phyloP scores from a whole-genome alignment of 1,139 yeast genomes.

The Taphrina confusa region DNA sequence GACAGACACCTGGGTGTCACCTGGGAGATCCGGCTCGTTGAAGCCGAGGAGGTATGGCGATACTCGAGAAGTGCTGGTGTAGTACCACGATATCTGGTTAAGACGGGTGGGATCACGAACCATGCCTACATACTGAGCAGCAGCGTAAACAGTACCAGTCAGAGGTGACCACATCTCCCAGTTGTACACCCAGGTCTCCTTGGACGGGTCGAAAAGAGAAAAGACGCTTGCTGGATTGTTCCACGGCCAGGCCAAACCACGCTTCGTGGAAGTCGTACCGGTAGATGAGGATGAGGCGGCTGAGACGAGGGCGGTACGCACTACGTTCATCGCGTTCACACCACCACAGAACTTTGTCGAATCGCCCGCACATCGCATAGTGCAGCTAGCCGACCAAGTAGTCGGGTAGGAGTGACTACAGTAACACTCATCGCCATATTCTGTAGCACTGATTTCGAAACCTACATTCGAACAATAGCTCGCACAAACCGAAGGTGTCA shows the following conservation, averaged over 20 bases:
- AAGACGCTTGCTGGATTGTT: conserved; percentile 14
- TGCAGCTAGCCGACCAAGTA: conserved; percentile 5
- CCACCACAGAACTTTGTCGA: conserved; percentile 17
- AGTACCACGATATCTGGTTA: conserved; percentile 23
- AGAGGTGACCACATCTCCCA: conserved; percentile 34
- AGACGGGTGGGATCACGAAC: conserved; percentile 7
- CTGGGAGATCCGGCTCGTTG: conserved; percentile 36
- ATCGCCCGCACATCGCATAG: conserved; percentile 23
- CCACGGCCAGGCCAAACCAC: conserved; percentile 34
- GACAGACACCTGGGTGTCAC: conserved; percentile 24
- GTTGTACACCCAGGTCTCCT: conserved; percentile 33
- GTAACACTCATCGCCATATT: conserved; percentile 11
- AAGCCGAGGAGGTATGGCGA: conserved; percentile 31
- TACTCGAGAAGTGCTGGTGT: conserved; percentile 1
- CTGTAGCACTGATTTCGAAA: conserved; percentile 6
- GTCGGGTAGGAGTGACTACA: conserved; percentile 17
- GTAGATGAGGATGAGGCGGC: conserved; percentile 1
- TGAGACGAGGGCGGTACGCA: background rate
- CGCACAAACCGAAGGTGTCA: conserved; percentile 26
- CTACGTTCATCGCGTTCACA: background rate
- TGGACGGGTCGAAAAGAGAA: conserved; percentile 15
- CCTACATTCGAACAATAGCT: conserved; percentile 16
- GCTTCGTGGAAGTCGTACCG: conserved; percentile 14
- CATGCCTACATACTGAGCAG: conserved; percentile 27
- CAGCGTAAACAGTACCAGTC: conserved; percentile 1